A percentile compares a stretch with the other conserved stretches of the same genome.
Conservation (phyloP, 176 grass and related monocot species). For the Urochloa ruziziensis region DNA sequence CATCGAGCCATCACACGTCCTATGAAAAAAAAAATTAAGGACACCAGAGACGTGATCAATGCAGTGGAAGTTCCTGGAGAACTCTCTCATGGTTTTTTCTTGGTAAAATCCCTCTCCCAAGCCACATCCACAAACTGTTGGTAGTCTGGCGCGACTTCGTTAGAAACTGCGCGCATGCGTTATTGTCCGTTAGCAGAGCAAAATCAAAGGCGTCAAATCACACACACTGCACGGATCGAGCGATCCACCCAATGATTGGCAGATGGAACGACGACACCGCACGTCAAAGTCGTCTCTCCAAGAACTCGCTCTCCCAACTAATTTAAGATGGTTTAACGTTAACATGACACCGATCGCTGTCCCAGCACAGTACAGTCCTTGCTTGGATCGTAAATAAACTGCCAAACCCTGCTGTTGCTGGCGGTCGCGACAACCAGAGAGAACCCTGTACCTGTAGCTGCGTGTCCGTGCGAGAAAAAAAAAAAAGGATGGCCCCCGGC, state of each 20-base stretch:
- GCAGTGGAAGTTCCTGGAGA: neutral
- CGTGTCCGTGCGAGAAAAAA: neutral
- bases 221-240: neutral
- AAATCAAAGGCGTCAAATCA: slow-evolving; percentile 4
- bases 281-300: neutral
- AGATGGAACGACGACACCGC: neutral
- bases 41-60: neutral
- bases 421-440: neutral
- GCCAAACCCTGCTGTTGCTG: neutral
- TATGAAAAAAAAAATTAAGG: neutral
- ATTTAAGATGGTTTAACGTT: neutral
- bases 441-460: neutral
- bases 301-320: neutral
- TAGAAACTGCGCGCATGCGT: neutral
- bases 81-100: neutral
- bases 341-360: neutral
- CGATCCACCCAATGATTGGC: neutral
- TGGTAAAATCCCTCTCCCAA: neutral
- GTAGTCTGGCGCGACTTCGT: neutral
- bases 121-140: neutral
- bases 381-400: neutral
- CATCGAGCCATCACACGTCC: neutral
- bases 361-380: neutral
- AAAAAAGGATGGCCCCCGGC: neutral
- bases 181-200: neutral